Conservation (phyloP, 805 yeast genomes). For the Candida nanaspora region DNA sequence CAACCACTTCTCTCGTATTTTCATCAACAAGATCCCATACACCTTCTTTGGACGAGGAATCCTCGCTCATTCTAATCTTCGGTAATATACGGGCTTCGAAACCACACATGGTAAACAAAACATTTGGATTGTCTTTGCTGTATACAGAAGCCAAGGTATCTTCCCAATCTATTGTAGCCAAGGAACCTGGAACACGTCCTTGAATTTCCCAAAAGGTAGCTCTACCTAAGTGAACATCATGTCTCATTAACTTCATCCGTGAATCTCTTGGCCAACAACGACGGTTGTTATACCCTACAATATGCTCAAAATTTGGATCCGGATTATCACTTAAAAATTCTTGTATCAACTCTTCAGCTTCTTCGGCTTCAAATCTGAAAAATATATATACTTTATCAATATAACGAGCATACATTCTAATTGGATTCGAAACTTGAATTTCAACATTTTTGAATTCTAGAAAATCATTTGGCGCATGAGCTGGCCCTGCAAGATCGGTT, state of each 20-base stretch:
- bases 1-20: conserved; percentile 74
- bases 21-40: conserved; percentile 83
- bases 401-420: conserved; percentile 74
- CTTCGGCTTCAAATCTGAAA: conserved; percentile 67
- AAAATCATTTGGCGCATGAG: conserved; percentile 67
- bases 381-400: conserved; percentile 75
- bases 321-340: conserved; percentile 80
- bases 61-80: conserved; percentile 49
- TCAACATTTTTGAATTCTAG: conserved; percentile 56
- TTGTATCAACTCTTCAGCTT: conserved; percentile 66
- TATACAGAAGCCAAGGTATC: conserved; percentile 81
- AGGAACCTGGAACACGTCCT: conserved; percentile 68
- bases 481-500: conserved; percentile 74
- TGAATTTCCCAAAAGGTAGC: conserved; percentile 89
- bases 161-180: conserved; percentile 72
- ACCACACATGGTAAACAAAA: conserved; percentile 88
- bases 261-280: conserved; percentile 93
- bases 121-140: conserved; percentile 82
- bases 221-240: conserved; percentile 86
- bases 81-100: conserved; percentile 90
- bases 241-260: conserved; percentile 84
- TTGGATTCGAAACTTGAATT: conserved; percentile 65
- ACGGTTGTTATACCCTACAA: conserved; percentile 79
- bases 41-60: conserved; percentile 59
- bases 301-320: conserved; percentile 85